phyloP scores from a whole-genome alignment of 495 filamentous ascomycete species.

The Durotheca rogersii region DNA sequence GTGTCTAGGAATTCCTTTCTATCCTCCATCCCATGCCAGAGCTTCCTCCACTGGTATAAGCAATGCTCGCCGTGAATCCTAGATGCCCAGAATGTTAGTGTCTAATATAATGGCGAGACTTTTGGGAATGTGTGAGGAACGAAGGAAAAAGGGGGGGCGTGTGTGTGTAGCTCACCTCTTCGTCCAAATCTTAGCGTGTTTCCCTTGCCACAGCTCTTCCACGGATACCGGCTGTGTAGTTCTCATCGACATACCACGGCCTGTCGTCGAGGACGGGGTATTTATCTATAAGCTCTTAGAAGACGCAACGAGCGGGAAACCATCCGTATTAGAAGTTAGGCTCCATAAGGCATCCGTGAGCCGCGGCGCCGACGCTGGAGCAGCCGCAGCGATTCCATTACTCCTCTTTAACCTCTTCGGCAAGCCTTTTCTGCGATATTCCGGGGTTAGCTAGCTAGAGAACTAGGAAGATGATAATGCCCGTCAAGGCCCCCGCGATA shows the following conservation, averaged over 20 bases:
- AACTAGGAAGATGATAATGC: conserved; percentile 1
- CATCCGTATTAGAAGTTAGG: conserved; percentile 32
- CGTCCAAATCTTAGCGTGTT: conserved; percentile 16
- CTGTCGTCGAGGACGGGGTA: conserved; percentile 18
- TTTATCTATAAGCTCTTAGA: conserved; percentile 17
- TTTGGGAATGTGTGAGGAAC: neutral
- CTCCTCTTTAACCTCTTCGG: conserved; percentile 11
- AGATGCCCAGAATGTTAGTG: conserved; percentile 1
- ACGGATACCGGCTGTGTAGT: conserved; percentile 8
- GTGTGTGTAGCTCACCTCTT: conserved; percentile 1
- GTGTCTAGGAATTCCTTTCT: conserved; percentile 17
- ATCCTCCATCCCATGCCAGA: conserved; percentile 17
- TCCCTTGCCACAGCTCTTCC: conserved; percentile 20
- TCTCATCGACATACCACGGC: conserved; percentile 15
- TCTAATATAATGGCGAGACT: neutral
- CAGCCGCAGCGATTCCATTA: conserved; percentile 26
- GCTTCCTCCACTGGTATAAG: conserved; percentile 20
- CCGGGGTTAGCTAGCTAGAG: neutral
- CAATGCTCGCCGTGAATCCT: conserved; percentile 23
- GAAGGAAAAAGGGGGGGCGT: neutral
- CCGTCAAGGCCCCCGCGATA: neutral
- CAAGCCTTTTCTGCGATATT: neutral
- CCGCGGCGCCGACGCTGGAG: conserved; percentile 12
- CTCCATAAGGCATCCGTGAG: conserved; percentile 29
- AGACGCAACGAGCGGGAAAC: conserved; percentile 28